Evolutionary conservation across 2,329 filamentous ascomycete genomes (phyloP).

Genomic region (Hypocrella siamensis): DNA sequence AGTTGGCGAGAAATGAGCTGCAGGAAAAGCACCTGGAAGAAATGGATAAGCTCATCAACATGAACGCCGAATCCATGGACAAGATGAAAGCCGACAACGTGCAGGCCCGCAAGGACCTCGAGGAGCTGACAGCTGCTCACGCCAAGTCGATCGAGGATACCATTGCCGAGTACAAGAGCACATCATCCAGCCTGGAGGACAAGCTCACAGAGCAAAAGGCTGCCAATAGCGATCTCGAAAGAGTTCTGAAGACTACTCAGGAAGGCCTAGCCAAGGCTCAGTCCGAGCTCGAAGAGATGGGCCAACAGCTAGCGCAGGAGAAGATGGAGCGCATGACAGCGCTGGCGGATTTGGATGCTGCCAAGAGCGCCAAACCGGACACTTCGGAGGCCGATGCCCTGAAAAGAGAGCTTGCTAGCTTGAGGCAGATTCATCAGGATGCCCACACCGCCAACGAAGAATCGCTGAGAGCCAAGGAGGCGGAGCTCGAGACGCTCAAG

Average conservation of each 20-base stretch:
- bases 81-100: conserved; percentile 22
- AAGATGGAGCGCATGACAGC: conserved; percentile 45
- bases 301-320: conserved; percentile 38
- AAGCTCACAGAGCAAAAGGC: conserved; percentile 19
- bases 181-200: conserved; percentile 17
- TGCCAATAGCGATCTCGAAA: conserved; percentile 19
- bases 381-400: conserved; percentile 37
- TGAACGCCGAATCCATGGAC: conserved; percentile 26
- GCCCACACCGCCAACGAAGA: conserved; percentile 18
- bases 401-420: conserved; percentile 29
- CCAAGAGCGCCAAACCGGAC: conserved; percentile 39
- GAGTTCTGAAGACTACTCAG: conserved; percentile 21
- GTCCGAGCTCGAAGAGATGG: conserved; percentile 31
- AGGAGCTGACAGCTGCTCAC: conserved; percentile 22
- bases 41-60: conserved; percentile 28
- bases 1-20: conserved; percentile 27
- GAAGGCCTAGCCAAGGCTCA: conserved; percentile 28
- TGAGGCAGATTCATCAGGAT: conserved; percentile 31
- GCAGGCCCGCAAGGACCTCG: conserved; percentile 24
- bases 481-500: conserved; percentile 18
- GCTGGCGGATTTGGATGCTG: conserved; percentile 44
- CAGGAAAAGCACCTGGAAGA: conserved; percentile 29
- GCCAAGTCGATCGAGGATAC: conserved; percentile 23
- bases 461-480: conserved; percentile 18
- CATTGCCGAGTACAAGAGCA: conserved; percentile 21